Evolutionary conservation across 2,329 filamentous ascomycete species (phyloP).

Genomic region (Sporothrix schenckii): DNA sequence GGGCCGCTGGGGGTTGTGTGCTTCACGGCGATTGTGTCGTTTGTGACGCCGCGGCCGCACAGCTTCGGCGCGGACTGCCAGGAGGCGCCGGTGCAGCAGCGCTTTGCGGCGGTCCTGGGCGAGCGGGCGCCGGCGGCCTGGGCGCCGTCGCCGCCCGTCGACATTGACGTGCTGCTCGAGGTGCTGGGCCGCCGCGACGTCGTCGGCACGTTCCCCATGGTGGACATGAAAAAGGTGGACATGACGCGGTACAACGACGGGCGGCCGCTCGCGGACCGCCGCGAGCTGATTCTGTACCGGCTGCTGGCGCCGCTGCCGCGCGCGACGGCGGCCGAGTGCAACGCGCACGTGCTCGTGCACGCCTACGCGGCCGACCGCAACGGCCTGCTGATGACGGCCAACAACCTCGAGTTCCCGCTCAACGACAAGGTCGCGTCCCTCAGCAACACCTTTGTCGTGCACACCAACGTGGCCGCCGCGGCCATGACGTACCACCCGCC

Average conservation of each 20-base stretch:
- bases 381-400: constrained; percentile 55
- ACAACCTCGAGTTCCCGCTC: constrained; percentile 53
- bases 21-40: constrained; percentile 57
- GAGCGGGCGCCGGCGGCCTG: constrained; percentile 47
- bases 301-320: constrained; percentile 49
- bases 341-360: constrained; percentile 54
- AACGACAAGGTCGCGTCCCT: constrained; percentile 50
- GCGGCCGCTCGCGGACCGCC: constrained; percentile 49
- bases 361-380: constrained; percentile 59
- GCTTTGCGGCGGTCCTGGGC: constrained; percentile 49
- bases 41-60: constrained; percentile 49
- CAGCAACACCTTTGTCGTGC: constrained; percentile 57
- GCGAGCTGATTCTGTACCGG: constrained; percentile 56
- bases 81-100: constrained; percentile 47
- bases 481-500: constrained; percentile 47
- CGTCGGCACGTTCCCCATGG: constrained; percentile 52
- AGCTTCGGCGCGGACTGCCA: constrained; percentile 47
- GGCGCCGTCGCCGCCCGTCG: constrained; percentile 51
- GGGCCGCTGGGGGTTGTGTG: constrained; percentile 49
- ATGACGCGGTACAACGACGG: constrained; percentile 51
- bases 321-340: constrained; percentile 41
- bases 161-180: constrained; percentile 48
- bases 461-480: constrained; percentile 53
- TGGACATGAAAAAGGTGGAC: constrained; percentile 60
- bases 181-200: constrained; percentile 45